Evolutionary conservation across 73 alveolate genomes (phyloP), one percentile per base, ranked within the genome.

Genomic region (Paramecium tetraurelia): DNA sequence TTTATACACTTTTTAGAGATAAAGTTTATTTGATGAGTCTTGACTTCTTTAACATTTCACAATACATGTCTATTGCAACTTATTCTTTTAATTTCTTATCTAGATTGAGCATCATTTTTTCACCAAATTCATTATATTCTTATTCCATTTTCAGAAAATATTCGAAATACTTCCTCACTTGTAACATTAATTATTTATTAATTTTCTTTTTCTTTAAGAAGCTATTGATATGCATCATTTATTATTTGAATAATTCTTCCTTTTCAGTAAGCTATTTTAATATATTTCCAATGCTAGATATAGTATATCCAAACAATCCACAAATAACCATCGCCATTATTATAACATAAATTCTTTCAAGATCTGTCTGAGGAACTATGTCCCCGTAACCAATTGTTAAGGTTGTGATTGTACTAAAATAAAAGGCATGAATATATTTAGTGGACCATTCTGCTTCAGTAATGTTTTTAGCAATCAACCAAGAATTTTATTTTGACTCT

Each of bases 381-480:
- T 89, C 94, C 1, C 94, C 94, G 71, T 89, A 89, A 14, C 94
- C 94, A 21, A 89, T 85, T 21, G 94, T 89, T 43, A 89, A 50
- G 20, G 87, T 89, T 0, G 94, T 89, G 2, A 89, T 89, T 8
- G 87, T 70, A 33, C 94, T 70, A 46, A 89, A 89, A 43, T 89
- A 89, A 20, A 89, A 46, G 4, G 92, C 50, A 46, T 89, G 87
- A 44, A 89, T 72, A 33, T 89, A 89, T 38, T 89, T 48, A 1
- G 88, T 72, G 2, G 36, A n/a, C 94, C 94, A 89, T 2, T 70
- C 88, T 14, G 68, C 89, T 44, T 68, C 85, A 3, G 58, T 41
- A 38, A 89, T 89, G 2, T 46, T 43, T 33, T 89, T 59, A 5
- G 80, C 71, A 24, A n/a, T 33, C 4, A 69, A 80, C 94, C 94